These are phyloP conservation scores for Nemania sp. DNA, from an alignment of 2,329 filamentous ascomycete species.

Conservation along the genomic window DNA sequence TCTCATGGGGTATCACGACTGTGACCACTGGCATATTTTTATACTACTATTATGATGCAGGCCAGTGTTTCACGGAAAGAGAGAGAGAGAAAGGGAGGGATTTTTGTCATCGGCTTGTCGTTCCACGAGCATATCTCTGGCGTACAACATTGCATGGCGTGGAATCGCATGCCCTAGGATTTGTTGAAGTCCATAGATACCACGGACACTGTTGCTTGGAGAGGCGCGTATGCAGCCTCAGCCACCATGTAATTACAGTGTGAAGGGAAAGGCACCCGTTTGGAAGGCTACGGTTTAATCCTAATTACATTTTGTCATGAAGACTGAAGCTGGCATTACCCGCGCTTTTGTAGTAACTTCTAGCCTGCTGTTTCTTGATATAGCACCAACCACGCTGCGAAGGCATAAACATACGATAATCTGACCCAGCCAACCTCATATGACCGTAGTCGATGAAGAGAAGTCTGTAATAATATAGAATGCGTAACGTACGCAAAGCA, in stretches of 20 bases:
- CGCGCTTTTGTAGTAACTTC: neutral
- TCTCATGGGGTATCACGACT: constrained; percentile 6
- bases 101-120: neutral
- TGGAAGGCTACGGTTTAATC: constrained; percentile 17
- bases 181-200: constrained; percentile 21
- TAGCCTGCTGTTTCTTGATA: neutral
- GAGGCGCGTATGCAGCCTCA: constrained; percentile 13
- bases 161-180: constrained; percentile 14
- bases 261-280: constrained; percentile 9
- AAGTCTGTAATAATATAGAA: neutral
- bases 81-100: neutral
- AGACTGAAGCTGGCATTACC: neutral
- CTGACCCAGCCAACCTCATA: neutral
- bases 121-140: constrained; percentile 21
- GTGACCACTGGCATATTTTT: neutral
- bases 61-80: neutral
- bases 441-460: neutral
- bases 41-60: neutral
- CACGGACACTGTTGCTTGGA: constrained; percentile 6
- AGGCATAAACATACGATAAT: neutral
- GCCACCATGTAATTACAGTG: constrained; percentile 20
- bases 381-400: neutral
- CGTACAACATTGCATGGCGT: constrained; percentile 22
- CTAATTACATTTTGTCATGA: constrained; percentile 13
- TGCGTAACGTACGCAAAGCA: neutral